Conservation (phyloP, 129 eudicot genomes). For the Lactuca sativa region DNA sequence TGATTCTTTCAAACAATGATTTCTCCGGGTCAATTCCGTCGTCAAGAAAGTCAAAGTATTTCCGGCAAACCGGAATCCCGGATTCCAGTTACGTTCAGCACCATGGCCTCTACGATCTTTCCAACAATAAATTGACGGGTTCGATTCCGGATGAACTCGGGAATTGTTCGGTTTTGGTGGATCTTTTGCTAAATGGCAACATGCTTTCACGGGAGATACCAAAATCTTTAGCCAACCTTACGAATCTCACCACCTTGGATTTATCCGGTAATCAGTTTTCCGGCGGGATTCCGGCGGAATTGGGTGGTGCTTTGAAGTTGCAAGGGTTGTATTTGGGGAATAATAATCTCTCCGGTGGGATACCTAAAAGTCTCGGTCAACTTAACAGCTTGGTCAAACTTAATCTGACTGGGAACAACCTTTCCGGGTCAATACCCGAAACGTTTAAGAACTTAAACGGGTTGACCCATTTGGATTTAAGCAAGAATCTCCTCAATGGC, state of each 20-base stretch:
- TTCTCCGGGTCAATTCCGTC: conserved; percentile 66
- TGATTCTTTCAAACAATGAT: conserved; percentile 55
- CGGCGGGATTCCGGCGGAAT: conserved; percentile 47
- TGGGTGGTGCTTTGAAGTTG: conserved; percentile 41
- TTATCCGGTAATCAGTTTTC: conserved; percentile 48
- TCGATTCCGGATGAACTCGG: conserved; percentile 60
- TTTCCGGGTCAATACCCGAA: conserved; percentile 52
- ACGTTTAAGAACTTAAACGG: conserved; percentile 44
- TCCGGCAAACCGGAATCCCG: conserved; percentile 49
- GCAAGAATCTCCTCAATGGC: conserved; percentile 49
- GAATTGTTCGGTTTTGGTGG: conserved; percentile 48
- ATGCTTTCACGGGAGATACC: conserved; percentile 59
- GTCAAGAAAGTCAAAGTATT: conserved; percentile 46
- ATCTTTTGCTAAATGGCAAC: conserved; percentile 56
- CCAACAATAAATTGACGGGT: conserved; percentile 54
- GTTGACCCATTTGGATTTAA: conserved; percentile 64
- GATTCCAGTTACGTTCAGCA: conserved; percentile 71
- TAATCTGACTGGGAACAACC: conserved; percentile 55
- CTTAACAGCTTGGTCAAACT: conserved; percentile 51
- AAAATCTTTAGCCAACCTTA: conserved; percentile 40
- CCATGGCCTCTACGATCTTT: conserved; percentile 65
- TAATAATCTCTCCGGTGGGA: conserved; percentile 50
- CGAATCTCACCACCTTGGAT: conserved; percentile 58
- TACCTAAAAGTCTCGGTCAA: conserved; percentile 50
- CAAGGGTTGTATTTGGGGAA: conserved; percentile 62